Evolutionary conservation across 495 filamentous ascomycete species (phyloP), one percentile per base, ranked within the genome.

Genomic region (Penicillium fimorum): DNA sequence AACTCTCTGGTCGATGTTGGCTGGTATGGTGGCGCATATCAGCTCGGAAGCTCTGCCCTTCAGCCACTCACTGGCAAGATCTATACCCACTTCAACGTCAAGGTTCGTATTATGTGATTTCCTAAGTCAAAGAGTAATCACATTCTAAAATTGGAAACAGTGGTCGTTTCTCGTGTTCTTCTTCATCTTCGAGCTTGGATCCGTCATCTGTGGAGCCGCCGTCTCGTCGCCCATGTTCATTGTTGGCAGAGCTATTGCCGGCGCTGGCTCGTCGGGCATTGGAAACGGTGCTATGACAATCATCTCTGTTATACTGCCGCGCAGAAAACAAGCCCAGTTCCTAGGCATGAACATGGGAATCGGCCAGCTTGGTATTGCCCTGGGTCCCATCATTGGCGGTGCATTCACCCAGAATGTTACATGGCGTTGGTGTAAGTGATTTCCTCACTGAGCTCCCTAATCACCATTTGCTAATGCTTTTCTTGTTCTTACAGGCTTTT

Each of bases 181-280:
- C 3, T 25, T 61, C 8, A 9, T 87, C 29, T 95, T 96, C 68
- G 91, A 92, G 58, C 32, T 90, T 20, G 86, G 85, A 18, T 87
- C 83, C 40, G 68, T 86, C 30, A 72, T 95, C 47, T 94, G 89
- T 67, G 91, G 81, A 42, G 82, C 82, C 1, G 86, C 91, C 3
- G 84, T 87, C 0, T 86, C 71, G 33, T 91, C 87, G 7, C 70
- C 77, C 2, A 82, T 82, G 24, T 77, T 96, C 29, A 93, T 95
- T 59, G 67, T 91, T 54, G 91, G 91, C 5, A 82, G 91, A 22
- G 88, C 89, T 15, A 76, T 95, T 44, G 87, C 89, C 17, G 91
- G 91, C 13, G 54, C 91, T 43, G 91, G 88, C 4, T 78, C 81
- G n/a, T 84, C 89, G 4, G 91, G 88, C 38, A 83, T 92, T 33